Evolutionary conservation across 1,284 basidiomycete genomes (phyloP).

Genomic region (Cerioporus squamosus): DNA sequence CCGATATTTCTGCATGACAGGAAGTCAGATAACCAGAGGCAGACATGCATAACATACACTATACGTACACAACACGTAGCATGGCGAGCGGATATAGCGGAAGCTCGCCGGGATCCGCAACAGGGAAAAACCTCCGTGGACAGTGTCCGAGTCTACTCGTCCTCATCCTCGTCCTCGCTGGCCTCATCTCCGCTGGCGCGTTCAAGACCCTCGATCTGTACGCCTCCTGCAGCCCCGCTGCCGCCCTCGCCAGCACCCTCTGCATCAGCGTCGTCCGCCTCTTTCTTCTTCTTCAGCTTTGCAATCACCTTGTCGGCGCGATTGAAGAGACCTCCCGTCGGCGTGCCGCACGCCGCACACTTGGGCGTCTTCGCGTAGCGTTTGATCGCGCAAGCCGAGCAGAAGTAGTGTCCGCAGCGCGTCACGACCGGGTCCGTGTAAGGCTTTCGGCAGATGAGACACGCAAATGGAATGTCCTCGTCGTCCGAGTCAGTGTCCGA

Average conservation of each 20-base stretch:
- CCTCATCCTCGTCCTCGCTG: conserved; percentile 35
- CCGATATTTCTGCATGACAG: background rate
- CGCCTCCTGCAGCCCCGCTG: conserved; percentile 41
- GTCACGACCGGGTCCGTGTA: conserved; percentile 97
- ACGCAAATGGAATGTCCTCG: conserved; percentile 97
- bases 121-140: background rate
- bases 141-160: conserved; percentile 2
- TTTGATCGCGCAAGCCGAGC: conserved; percentile 92
- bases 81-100: background rate
- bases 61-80: conserved; percentile 17
- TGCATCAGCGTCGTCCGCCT: conserved; percentile 49
- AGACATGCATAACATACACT: conserved; percentile 12
- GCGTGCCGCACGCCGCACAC: conserved; percentile 92
- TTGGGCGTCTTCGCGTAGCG: conserved; percentile 94
- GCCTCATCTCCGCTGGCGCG: conserved; percentile 38
- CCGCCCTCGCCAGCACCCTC: conserved; percentile 40
- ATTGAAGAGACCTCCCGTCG: conserved; percentile 96
- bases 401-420: conserved; percentile 97
- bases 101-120: background rate
- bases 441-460: conserved; percentile 92
- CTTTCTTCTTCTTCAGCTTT: conserved; percentile 70
- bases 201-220: conserved; percentile 69
- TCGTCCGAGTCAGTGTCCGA: conserved; percentile 65
- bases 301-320: conserved; percentile 83
- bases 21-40: conserved; percentile 5